Percentiles rank a stretch among this genome's conserved stretches.
Conservation (phyloP, 768 basidiomycete genomes). For the Trametes sanguinea region DNA sequence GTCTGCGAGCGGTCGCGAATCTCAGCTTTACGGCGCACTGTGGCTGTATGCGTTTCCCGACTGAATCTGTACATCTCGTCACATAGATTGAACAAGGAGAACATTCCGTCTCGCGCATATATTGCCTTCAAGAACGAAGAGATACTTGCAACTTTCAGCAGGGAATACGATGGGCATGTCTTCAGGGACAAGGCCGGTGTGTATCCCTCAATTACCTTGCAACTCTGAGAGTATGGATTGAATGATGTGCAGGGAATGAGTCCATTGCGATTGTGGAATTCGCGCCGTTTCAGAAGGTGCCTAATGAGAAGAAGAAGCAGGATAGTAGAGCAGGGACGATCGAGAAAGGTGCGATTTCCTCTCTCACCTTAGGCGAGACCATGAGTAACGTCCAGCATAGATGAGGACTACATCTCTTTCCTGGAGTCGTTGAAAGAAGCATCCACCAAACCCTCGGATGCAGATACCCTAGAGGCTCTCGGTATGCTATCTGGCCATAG, state of each 20-base stretch:
- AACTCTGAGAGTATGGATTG: neutral
- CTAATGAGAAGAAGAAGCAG: constrained; percentile 69
- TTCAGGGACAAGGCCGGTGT: constrained; percentile 91
- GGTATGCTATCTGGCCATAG: constrained; percentile 42
- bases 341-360: constrained; percentile 67
- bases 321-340: constrained; percentile 88
- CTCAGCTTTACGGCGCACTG: too few relatives aligned
- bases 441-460: constrained; percentile 49
- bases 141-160: constrained; percentile 69
- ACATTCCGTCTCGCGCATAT: constrained; percentile 85
- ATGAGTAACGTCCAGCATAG: constrained; percentile 38
- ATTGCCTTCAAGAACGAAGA: constrained; percentile 84
- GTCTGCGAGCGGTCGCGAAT: constrained; percentile 20
- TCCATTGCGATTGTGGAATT: constrained; percentile 91
- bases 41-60: neutral
- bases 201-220: constrained; percentile 25
- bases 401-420: constrained; percentile 85
- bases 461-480: constrained; percentile 62
- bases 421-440: constrained; percentile 66
- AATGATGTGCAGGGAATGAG: constrained; percentile 68
- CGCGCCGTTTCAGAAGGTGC: constrained; percentile 88
- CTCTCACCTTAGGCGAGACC: neutral
- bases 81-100: constrained; percentile 78
- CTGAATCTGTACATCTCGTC: neutral
- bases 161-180: constrained; percentile 87